These are phyloP conservation scores for Skeletonema costatum DNA, from an alignment of 108 stramenopile species.

Conservation along the genomic window DNA sequence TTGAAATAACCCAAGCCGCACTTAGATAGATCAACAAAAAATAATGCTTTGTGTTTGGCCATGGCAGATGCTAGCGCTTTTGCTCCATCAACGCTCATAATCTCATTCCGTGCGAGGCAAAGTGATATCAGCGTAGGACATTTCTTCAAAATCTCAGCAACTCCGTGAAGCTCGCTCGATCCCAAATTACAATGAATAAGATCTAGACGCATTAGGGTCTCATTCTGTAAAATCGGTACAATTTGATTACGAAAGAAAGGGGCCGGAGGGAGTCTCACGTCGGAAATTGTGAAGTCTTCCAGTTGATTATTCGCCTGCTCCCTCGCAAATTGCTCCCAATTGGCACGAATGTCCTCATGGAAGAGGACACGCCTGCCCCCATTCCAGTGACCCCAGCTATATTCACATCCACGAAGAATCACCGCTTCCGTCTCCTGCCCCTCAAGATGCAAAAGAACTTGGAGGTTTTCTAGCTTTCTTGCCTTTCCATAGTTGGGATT, in stretches of 20 bases:
- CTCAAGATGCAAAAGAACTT: not conserved
- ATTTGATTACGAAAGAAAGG: conserved; percentile 4
- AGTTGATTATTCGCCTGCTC: not conserved
- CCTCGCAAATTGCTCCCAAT: not conserved
- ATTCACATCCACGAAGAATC: not conserved
- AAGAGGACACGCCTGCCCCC: not conserved
- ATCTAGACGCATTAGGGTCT: not conserved
- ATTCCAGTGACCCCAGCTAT: not conserved
- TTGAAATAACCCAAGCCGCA: not conserved
- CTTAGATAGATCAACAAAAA: not conserved
- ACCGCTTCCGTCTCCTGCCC: not conserved
- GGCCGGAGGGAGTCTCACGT: conserved; percentile 1
- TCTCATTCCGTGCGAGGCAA: not conserved
- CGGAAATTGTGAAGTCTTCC: not conserved
- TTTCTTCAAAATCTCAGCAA: conserved; percentile 1
- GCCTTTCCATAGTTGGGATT: not conserved
- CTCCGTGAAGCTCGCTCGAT: not conserved
- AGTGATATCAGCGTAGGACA: not conserved
- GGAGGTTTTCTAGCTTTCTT: not conserved
- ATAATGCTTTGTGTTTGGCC: not conserved
- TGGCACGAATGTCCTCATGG: not conserved
- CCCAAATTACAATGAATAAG: conserved; percentile 2
- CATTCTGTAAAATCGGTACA: not conserved
- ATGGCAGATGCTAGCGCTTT: not conserved
- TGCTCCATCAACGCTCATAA: not conserved